These are phyloP conservation scores for Brassica rapa DNA, from an alignment of 345 rosid species.

Conservation along the genomic window DNA sequence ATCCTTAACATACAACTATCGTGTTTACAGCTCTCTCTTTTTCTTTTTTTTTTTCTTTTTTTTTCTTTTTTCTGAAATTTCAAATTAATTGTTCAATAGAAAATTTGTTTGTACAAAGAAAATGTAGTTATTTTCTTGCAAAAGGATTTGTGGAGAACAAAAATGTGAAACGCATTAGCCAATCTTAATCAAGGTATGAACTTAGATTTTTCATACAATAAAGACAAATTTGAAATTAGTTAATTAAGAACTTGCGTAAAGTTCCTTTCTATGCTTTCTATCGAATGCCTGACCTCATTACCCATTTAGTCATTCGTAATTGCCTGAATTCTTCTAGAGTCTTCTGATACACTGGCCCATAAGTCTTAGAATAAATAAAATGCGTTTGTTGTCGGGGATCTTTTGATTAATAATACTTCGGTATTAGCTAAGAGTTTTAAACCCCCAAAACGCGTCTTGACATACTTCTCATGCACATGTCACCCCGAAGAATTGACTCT, in stretches of 20 bases:
- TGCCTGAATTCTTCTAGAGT: constrained; percentile 22
- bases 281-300: not conserved
- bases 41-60: too few species aligned
- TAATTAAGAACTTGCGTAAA: not conserved
- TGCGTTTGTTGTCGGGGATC: constrained; percentile 10
- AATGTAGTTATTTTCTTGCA: not conserved
- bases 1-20: too few species aligned
- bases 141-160: not conserved
- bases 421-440: constrained; percentile 11
- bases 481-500: constrained; percentile 35
- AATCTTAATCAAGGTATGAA: not conserved
- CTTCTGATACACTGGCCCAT: constrained; percentile 16
- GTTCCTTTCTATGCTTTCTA: not conserved
- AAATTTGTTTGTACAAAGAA: not conserved
- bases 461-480: constrained; percentile 32
- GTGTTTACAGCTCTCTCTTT: too few species aligned
- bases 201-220: not conserved
- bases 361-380: constrained; percentile 5
- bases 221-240: not conserved
- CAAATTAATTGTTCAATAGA: too few species aligned
- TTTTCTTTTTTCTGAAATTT: too few species aligned
- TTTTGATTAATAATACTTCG: constrained; percentile 16
- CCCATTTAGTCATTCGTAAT: constrained; percentile 14
- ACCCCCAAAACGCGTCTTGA: constrained; percentile 38
- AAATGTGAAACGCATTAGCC: not conserved